phyloP scores from a whole-genome alignment of 164 flowering plant species.

The Chimonanthus praecox region DNA sequence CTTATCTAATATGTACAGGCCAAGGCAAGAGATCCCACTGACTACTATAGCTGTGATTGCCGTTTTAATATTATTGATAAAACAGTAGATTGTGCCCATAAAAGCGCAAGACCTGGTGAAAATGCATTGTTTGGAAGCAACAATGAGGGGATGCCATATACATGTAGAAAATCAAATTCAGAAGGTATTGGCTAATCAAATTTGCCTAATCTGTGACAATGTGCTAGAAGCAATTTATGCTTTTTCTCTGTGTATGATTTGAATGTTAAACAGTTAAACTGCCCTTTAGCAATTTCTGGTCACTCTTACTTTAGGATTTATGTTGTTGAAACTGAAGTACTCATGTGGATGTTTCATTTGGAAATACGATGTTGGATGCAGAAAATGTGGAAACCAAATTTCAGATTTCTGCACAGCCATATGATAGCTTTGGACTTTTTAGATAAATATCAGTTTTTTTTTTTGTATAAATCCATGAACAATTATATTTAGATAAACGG shows the following conservation, averaged over 20 bases:
- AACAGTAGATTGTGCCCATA: slow-evolving; percentile 23
- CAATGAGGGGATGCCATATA: not conserved
- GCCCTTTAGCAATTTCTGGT: not conserved
- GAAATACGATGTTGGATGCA: not conserved
- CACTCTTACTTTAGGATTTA: not conserved
- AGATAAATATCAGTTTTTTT: not conserved
- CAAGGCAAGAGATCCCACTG: slow-evolving; percentile 39
- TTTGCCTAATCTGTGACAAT: not conserved
- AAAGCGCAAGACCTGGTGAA: slow-evolving; percentile 4
- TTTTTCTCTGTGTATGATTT: not conserved
- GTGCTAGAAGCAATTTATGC: not conserved
- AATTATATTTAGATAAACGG: too few relatives aligned
- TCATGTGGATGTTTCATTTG: not conserved
- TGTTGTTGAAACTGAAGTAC: not conserved
- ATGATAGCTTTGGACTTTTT: not conserved
- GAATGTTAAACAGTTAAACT: not conserved
- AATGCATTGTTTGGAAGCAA: not conserved
- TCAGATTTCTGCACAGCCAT: not conserved
- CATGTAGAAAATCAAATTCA: not conserved
- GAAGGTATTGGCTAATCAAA: slow-evolving; percentile 3
- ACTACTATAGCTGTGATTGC: slow-evolving; percentile 59
- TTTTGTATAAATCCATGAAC: not conserved
- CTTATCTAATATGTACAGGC: slow-evolving; percentile 12
- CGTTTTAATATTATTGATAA: slow-evolving; percentile 34
- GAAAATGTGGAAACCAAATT: not conserved